Evolutionary conservation across 345 rosid species (phyloP), one percentile per base, ranked within the genome.

Genomic region (Acer yangbiense): DNA sequence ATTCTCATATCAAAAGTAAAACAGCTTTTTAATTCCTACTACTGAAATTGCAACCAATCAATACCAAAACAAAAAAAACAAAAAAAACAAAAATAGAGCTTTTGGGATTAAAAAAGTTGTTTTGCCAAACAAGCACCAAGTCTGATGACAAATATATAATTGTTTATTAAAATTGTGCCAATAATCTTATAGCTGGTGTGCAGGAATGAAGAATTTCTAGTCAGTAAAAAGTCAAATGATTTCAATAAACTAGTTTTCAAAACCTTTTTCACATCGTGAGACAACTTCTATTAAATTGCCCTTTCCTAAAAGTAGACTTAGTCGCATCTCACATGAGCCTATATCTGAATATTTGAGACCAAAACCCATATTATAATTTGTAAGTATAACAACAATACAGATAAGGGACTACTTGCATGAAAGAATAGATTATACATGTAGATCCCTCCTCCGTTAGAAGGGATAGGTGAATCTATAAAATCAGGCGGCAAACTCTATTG

Each of bases 401-500:
- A 74, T 46, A 23, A 46, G 14, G n/a, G 29, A 64, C 32, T 13
- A 18, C 70, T 44, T 46, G 23, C 25, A 17, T 17, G 3, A 16
- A 13, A 46, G 44, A 17, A 9, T 12, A 18, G 6, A 21, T 61
- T 61, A 43, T 43, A 61, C 9, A 62, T 3, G 18, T 0, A 32
- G 29, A 54, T 44, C 60, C 60, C 44, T 39, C 52, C 41, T 35
- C 35, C 58, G 17, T 23, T 9, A 23, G 20, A 23, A 23, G n/a
- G 13, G 46, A 29, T 2, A 35, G 9, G 9, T 17, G 29, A 11
- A 8, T 25, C 46, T 14, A 57, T 4, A 58, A 64, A 55, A 64
- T 57, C 13, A n/a, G 20, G 65, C n/a, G n/a, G 27, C n/a, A 60
- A 18, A 65, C 25, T 76, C 57, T 68, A 57, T 68, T 70, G 4